A percentile compares a stretch with the other conserved stretches of the same genome.
Conservation (phyloP, 2,329 filamentous ascomycete species). For the Botrytis pseudocinerea region DNA sequence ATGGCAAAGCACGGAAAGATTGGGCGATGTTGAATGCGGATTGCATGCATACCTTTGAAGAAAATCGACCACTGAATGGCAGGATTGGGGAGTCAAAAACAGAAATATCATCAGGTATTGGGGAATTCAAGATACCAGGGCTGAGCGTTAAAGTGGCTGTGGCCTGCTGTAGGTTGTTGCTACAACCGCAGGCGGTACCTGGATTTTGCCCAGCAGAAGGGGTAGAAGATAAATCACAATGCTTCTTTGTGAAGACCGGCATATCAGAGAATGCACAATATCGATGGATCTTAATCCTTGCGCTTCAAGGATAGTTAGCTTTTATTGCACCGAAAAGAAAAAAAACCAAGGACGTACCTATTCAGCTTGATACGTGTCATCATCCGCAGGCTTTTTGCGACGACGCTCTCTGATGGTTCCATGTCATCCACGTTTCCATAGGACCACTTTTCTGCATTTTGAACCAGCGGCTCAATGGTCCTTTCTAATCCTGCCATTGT, state of each 20-base stretch:
- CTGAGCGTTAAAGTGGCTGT: neutral
- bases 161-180: constrained; percentile 10
- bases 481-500: constrained; percentile 35
- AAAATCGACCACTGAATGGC: constrained; percentile 50
- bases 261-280: constrained; percentile 54
- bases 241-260: constrained; percentile 50
- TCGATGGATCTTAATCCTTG: constrained; percentile 53
- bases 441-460: constrained; percentile 33
- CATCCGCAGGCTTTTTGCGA: constrained; percentile 48
- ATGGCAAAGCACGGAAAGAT: constrained; percentile 49
- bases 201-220: neutral
- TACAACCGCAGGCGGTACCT: constrained; percentile 16
- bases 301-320: constrained; percentile 40
- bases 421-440: constrained; percentile 43
- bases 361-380: constrained; percentile 51
- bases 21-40: constrained; percentile 51
- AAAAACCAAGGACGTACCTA: neutral
- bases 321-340: neutral
- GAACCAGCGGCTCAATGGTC: constrained; percentile 32
- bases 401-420: constrained; percentile 43
- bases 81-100: constrained; percentile 35
- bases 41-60: constrained; percentile 51
- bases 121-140: constrained; percentile 16
- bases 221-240: constrained; percentile 48
- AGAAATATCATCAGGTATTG: neutral